Conservation (phyloP, 1,139 yeast genomes). For the Debaryomyces singareniensis region DNA sequence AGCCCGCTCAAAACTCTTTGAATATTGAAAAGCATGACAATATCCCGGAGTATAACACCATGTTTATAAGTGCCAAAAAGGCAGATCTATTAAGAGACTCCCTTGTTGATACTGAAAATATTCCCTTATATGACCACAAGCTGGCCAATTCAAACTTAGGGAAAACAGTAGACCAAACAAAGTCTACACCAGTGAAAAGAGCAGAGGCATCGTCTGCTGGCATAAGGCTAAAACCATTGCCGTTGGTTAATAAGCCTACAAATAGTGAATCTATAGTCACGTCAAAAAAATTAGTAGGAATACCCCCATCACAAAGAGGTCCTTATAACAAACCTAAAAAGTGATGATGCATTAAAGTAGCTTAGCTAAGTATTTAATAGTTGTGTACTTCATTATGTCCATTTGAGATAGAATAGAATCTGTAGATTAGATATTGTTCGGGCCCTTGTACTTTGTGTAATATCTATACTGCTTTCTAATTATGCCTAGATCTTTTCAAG, state of each 20-base stretch:
- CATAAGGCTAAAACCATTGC: slow-evolving; percentile 1
- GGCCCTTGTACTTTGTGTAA: too few relatives aligned
- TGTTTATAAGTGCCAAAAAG: slow-evolving; percentile 55
- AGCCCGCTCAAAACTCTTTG: background rate
- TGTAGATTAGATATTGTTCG: too few relatives aligned
- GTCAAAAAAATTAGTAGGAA: slow-evolving; percentile 26
- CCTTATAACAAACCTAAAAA: slow-evolving; percentile 9
- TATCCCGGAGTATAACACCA: slow-evolving; percentile 12
- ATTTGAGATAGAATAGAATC: too few relatives aligned
- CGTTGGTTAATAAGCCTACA: too few relatives aligned
- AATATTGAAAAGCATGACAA: background rate
- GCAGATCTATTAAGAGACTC: slow-evolving; percentile 47
- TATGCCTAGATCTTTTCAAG: too few relatives aligned
- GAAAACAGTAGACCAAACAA: slow-evolving; percentile 52
- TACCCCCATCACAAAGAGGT: slow-evolving; percentile 27
- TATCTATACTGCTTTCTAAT: too few relatives aligned
- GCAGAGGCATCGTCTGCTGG: slow-evolving; percentile 13
- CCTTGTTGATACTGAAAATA: slow-evolving; percentile 27
- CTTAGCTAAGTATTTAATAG: too few relatives aligned
- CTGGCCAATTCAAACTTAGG: slow-evolving; percentile 46
- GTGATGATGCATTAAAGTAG: slow-evolving; percentile 8
- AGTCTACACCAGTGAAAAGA: slow-evolving; percentile 52
- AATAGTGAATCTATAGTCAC: too few relatives aligned
- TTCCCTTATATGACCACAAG: slow-evolving; percentile 42
- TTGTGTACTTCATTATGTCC: too few relatives aligned